Conservation (phyloP, 495 filamentous ascomycete genomes). For the Penicillium taxi region DNA sequence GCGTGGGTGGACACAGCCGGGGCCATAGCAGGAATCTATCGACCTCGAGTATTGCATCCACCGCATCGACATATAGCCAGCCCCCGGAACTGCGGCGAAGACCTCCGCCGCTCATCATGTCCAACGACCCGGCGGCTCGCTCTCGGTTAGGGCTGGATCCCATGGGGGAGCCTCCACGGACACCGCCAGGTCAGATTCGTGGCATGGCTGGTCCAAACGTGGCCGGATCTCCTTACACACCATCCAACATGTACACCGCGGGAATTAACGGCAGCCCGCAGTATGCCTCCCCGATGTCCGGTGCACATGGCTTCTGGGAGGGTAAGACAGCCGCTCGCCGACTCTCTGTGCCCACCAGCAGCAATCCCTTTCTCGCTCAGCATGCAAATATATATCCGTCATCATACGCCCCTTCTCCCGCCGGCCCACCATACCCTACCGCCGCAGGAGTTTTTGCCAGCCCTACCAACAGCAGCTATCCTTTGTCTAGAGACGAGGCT, state of each 20-base stretch:
- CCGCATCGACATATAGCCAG: conserved; percentile 60
- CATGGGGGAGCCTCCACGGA: conserved; percentile 39
- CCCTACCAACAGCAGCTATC: conserved; percentile 61
- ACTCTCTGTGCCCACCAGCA: conserved; percentile 70
- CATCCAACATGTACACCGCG: conserved; percentile 58
- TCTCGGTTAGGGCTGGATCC: conserved; percentile 57
- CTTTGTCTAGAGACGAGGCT: conserved; percentile 58
- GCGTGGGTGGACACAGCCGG: conserved; percentile 56
- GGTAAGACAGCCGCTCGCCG: conserved; percentile 64
- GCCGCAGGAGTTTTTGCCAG: conserved; percentile 56
- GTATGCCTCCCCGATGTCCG: conserved; percentile 63
- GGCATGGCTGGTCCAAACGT: conserved; percentile 47
- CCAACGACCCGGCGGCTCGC: conserved; percentile 53
- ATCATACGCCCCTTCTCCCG: conserved; percentile 43
- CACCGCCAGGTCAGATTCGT: conserved; percentile 40
- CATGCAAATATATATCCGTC: conserved; percentile 49
- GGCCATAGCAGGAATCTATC: conserved; percentile 81
- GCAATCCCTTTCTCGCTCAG: conserved; percentile 65
- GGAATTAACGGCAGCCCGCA: conserved; percentile 61
- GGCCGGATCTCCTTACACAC: conserved; percentile 53
- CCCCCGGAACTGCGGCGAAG: conserved; percentile 56
- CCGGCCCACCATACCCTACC: conserved; percentile 46
- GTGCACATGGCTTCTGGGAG: conserved; percentile 61
- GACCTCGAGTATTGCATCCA: conserved; percentile 74
- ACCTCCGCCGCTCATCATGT: conserved; percentile 79